Base-by-base conservation (phyloP, 441 rosid genomes). In the Erysimum cheiri region DNA sequence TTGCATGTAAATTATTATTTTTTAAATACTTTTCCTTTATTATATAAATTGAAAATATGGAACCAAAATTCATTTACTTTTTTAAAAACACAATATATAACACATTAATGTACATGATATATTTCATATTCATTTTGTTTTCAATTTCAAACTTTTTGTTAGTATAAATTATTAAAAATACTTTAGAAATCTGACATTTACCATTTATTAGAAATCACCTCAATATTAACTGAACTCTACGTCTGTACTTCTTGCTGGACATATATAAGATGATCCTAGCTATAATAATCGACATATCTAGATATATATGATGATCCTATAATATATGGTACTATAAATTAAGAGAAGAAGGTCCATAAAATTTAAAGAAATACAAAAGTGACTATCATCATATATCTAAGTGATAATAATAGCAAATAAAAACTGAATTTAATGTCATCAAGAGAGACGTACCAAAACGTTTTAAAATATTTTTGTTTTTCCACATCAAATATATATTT, bases 321-420 rank as follows among this genome's bases (percentile, higher is more conserved):
- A 22, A 22, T 19, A 55, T 14, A 4, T 22, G 7, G 47, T 24
- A 8, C 3, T 36, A 69, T 71, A 24, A 63, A 56, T 37, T 9
- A 57, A 64, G 17, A 47, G 53, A 72, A 47, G 11, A 47, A 72
- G 60, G 60, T 35, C 63, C 55, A 41, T 59, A 50, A 32, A 52
- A 66, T 41, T 19, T 41, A 66, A 49, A 48, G 71, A 73, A 66
- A 59, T 50, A 33, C 72, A 59, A 73, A 73, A 60, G 72, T 41
- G 48, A 46, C 32, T 50, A 73, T 59, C 61, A 73, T 65, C 54
- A 57, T 58, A 64, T 72, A 72, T 47, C 44, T 73, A 60, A 67
- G 69, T 60, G 35, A 67, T 36, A 60, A 73, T 59, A 67, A 59
- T 22, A 40, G 19, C n/a, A 33, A 67, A 49, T 49, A 17, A 15